A percentile compares a stretch with the other conserved stretches of the same genome.
Evolutionary conservation across 345 rosid species (phyloP).

Genomic region (Aethionema arabicum): DNA sequence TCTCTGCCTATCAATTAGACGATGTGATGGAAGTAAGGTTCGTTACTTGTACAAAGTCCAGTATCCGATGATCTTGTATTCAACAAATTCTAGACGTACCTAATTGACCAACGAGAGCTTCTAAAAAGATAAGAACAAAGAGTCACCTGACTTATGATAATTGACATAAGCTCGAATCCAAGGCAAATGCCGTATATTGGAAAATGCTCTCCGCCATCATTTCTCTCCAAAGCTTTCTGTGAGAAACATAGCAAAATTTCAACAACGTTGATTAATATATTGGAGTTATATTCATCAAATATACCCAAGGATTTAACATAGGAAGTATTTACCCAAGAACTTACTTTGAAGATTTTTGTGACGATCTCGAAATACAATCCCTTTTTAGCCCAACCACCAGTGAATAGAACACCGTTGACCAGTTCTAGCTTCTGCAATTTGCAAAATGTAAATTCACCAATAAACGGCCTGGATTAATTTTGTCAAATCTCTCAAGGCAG

Average conservation of each 20-base stretch:
- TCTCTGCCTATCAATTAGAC: no score
- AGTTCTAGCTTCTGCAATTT: constrained; percentile 66
- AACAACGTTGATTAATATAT: background rate
- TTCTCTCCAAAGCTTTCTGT: constrained; percentile 74
- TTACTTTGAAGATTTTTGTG: constrained; percentile 53
- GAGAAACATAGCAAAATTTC: constrained; percentile 21
- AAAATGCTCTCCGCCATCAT: constrained; percentile 76
- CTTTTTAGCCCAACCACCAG: constrained; percentile 87
- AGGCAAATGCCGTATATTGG: constrained; percentile 77
- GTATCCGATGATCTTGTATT: background rate
- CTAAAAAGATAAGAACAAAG: constrained; percentile 7
- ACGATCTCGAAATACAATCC: constrained; percentile 56
- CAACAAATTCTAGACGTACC: background rate
- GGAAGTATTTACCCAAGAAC: background rate
- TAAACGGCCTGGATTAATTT: background rate
- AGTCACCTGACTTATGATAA: constrained; percentile 72
- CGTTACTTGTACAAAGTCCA: background rate
- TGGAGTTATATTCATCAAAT: background rate
- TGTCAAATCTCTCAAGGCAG: background rate
- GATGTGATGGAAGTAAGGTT: no score
- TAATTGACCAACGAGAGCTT: background rate
- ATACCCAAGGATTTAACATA: background rate
- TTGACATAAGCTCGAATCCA: constrained; percentile 85
- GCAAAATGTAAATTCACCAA: constrained; percentile 5
- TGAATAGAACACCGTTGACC: constrained; percentile 80